Evolutionary conservation across 2,329 filamentous ascomycete species (phyloP).

Genomic region (Fusarium sp.): DNA sequence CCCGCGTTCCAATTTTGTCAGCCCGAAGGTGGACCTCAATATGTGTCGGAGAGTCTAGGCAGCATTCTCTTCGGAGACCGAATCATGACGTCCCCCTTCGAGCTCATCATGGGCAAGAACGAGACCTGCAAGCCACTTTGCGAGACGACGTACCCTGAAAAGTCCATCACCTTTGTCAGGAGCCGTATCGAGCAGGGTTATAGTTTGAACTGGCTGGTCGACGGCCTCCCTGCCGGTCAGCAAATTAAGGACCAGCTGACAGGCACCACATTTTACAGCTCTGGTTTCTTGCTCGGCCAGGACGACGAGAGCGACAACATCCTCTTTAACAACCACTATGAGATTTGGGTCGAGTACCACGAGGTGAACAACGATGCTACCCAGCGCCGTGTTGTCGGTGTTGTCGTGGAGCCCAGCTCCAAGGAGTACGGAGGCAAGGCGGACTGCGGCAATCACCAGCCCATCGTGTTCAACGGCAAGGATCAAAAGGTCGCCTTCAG

Average conservation of each 20-base stretch:
- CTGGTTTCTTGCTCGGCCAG: conserved; percentile 84
- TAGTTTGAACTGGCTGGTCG: conserved; percentile 95
- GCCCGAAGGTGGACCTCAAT: conserved; percentile 79
- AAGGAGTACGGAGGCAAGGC: conserved; percentile 67
- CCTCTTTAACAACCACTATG: conserved; percentile 91
- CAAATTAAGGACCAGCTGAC: conserved; percentile 81
- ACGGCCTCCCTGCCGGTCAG: conserved; percentile 92
- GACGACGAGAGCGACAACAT: conserved; percentile 66
- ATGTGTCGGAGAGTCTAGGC: conserved; percentile 84
- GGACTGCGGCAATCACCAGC: conserved; percentile 72
- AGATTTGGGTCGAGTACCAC: conserved; percentile 94
- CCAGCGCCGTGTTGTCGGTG: conserved; percentile 89
- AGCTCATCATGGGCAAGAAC: conserved; percentile 87
- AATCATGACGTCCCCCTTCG: conserved; percentile 95
- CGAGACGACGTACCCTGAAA: conserved; percentile 70
- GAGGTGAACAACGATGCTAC: conserved; percentile 73
- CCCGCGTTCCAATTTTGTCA: conserved; percentile 88
- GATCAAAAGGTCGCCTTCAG: conserved; percentile 81
- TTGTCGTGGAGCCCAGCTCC: conserved; percentile 87
- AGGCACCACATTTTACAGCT: conserved; percentile 85
- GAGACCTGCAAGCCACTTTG: conserved; percentile 90
- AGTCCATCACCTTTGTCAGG: conserved; percentile 83
- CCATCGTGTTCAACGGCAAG: conserved; percentile 71
- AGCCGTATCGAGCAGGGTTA: conserved; percentile 85
- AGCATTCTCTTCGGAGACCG: conserved; percentile 98